A percentile compares a stretch with the other conserved stretches of the same genome.
Conservation (phyloP, 768 basidiomycete species). For the Epithele typhae region DNA sequence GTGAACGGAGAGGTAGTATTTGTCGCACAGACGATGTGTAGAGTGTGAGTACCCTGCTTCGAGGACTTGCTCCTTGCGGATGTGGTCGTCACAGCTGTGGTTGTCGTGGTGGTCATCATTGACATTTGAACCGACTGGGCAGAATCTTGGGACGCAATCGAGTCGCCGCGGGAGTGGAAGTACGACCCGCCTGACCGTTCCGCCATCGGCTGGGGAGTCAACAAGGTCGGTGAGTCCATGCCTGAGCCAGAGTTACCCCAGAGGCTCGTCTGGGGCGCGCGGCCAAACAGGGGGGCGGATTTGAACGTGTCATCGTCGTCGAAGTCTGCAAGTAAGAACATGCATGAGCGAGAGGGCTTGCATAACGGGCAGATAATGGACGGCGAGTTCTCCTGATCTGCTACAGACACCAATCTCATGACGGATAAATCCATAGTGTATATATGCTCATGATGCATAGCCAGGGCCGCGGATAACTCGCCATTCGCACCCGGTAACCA, state of each 20-base stretch:
- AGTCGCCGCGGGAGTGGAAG: conserved; percentile 78
- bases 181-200: conserved; percentile 54
- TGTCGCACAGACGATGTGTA: conserved; percentile 66
- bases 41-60: conserved; percentile 66
- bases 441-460: too few relatives aligned
- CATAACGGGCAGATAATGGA: too few relatives aligned
- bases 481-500: too few relatives aligned
- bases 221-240: conserved; percentile 61
- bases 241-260: conserved; percentile 37
- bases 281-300: conserved; percentile 66
- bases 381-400: too few relatives aligned
- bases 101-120: too few relatives aligned
- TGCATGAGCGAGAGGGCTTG: background rate
- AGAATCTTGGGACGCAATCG: conserved; percentile 75
- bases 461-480: too few relatives aligned
- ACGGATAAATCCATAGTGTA: too few relatives aligned
- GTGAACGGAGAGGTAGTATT: conserved; percentile 48
- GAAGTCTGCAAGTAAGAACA: conserved; percentile 48
- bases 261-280: conserved; percentile 36
- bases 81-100: too few relatives aligned
- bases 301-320: conserved; percentile 64
- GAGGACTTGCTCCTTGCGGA: conserved; percentile 42
- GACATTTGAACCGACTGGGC: conserved; percentile 52
- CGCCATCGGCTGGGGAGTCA: conserved; percentile 43
- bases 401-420: too few relatives aligned